Evolutionary conservation across 192 early-diverging fungal species (phyloP), one percentile per base, ranked within the genome.

Genomic region (Cladochytrium replicatum): DNA sequence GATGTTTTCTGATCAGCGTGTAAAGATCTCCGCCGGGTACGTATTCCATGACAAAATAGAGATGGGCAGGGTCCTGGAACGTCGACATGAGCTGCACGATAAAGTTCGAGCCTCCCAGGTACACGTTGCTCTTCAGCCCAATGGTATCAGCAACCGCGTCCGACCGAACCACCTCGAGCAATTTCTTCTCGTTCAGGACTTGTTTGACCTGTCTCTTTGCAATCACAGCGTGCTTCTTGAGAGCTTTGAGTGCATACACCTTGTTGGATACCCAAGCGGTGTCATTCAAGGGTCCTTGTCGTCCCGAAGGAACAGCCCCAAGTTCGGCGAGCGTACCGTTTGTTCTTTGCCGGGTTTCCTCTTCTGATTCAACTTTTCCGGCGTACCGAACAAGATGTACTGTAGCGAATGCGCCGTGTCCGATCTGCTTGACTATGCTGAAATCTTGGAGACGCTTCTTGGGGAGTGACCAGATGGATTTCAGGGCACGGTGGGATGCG

Each of bases 1-100:
- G 19, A 32, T 39, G 41, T 31, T 54, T 9, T 52, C 83, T 58
- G 38, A 93, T 54, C 15, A 87, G 80, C 22, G 75, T 83, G 48
- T 91, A 95, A 51, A 95, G 71, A 67, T 95, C 91, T 37, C 91
- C 71, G 3, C 71, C 70, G 3, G 61, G 43, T 31, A 69, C 52
- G 53, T 67, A 74, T 32, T 74, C 72, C n/a, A 75, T 51, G 13
- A 74, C 61, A 45, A 75, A 55, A 32, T 57, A 75, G 0, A 75
- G 56, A 41, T 76, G 60, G 0, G 41, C 45, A 7, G 46, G 34
- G n/a, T 67, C 66, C 44, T 74, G 71, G 40, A 75, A 75, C 11
- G 60, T 58, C 6, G 52, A 56, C 26, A 50, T 51, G 15, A 75
- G 30, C 22, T 58, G 41, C 6, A 75, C 73, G 23, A 75, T 32